Evolutionary conservation across 1,284 basidiomycete genomes (phyloP).

Genomic region (Apiotrichum sp.): DNA sequence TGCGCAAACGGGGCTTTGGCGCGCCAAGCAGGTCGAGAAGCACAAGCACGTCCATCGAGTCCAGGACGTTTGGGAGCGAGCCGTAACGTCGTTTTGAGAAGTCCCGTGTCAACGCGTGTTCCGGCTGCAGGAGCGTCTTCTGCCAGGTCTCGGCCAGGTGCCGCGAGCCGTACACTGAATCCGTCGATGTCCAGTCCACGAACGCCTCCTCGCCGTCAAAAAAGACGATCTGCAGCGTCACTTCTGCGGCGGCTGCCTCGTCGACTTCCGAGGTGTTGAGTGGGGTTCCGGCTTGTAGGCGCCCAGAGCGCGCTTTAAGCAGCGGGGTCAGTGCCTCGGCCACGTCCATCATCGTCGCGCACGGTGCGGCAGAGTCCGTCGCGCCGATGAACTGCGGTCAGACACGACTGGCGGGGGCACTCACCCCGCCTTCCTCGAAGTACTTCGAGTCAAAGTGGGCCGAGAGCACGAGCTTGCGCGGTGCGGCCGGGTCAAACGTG

Average conservation of each 20-base stretch:
- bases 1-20: conserved; percentile 61
- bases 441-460: conserved; percentile 97
- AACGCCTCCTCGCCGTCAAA: conserved; percentile 99
- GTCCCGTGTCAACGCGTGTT: conserved; percentile 35
- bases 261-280: conserved; percentile 47
- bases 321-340: conserved; percentile 72
- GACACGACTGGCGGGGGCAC: not conserved
- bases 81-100: conserved; percentile 55
- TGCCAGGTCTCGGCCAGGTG: conserved; percentile 82
- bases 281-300: conserved; percentile 50
- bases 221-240: conserved; percentile 89
- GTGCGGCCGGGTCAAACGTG: conserved; percentile 82
- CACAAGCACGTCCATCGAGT: conserved; percentile 78
- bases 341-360: conserved; percentile 85
- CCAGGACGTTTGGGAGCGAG: conserved; percentile 59
- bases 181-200: conserved; percentile 75
- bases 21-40: conserved; percentile 84
- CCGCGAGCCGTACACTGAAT: conserved; percentile 90
- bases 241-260: conserved; percentile 69
- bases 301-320: conserved; percentile 58
- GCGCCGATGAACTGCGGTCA: conserved; percentile 80
- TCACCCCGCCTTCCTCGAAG: conserved; percentile 51
- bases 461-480: conserved; percentile 73
- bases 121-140: conserved; percentile 57
- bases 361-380: conserved; percentile 93